Conservation (phyloP, 495 filamentous ascomycete genomes). For the Aspergillus avenaceus region DNA sequence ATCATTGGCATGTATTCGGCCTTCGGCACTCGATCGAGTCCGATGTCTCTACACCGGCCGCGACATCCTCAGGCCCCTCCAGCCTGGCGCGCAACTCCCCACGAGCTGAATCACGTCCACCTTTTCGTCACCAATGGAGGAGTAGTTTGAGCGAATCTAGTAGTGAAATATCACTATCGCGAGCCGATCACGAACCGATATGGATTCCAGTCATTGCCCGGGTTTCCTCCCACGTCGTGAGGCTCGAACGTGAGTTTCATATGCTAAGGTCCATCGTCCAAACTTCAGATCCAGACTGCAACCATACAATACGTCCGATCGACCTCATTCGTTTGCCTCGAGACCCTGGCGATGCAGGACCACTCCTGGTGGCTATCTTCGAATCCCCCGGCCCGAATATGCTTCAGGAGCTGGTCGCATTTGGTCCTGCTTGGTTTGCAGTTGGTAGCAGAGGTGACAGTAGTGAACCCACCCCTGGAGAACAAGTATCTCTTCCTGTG, state of each 20-base stretch:
- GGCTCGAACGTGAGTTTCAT: constrained; percentile 81
- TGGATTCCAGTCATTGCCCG: constrained; percentile 64
- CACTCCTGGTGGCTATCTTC: constrained; percentile 70
- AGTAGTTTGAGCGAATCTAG: constrained; percentile 47
- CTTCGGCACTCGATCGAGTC: constrained; percentile 39
- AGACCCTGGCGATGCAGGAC: constrained; percentile 57
- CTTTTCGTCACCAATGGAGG: constrained; percentile 33
- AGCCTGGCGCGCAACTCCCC: constrained; percentile 46
- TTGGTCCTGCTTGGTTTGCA: constrained; percentile 70
- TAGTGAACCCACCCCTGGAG: constrained; percentile 46
- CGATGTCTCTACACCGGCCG: constrained; percentile 38
- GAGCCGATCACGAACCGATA: constrained; percentile 37
- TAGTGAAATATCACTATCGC: constrained; percentile 41
- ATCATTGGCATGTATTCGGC: constrained; percentile 66
- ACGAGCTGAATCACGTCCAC: constrained; percentile 34
- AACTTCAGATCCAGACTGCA: constrained; percentile 66
- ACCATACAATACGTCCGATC: constrained; percentile 71
- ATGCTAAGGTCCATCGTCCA: constrained; percentile 66
- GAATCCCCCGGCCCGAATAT: constrained; percentile 74
- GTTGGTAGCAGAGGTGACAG: constrained; percentile 47
- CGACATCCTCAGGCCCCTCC: constrained; percentile 43
- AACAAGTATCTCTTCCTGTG: constrained; percentile 60
- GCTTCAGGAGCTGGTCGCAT: constrained; percentile 62
- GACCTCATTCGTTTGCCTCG: constrained; percentile 64
- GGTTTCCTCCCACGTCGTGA: constrained; percentile 71